These are phyloP conservation scores for Trametes punicea DNA, from an alignment of 768 basidiomycete species.

Conservation along the genomic window DNA sequence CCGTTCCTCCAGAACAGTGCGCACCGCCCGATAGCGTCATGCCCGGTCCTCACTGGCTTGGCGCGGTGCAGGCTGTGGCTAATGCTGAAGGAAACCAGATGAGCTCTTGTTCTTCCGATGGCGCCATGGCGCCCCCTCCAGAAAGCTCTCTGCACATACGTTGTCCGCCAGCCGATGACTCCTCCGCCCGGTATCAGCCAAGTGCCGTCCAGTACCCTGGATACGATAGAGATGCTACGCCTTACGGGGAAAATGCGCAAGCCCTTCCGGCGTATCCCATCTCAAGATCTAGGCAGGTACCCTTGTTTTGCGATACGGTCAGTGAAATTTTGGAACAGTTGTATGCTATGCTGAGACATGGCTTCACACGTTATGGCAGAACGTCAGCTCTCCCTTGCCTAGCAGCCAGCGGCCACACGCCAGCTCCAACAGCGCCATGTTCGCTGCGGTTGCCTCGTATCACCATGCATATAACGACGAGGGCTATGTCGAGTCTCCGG, in stretches of 20 bases:
- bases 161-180: not conserved
- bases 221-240: not conserved
- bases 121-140: not conserved
- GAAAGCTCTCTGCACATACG: not conserved
- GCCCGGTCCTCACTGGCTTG: constrained; percentile 1
- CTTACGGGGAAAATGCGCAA: not conserved
- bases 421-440: not conserved
- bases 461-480: constrained; percentile 3
- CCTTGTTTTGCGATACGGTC: constrained; percentile 10
- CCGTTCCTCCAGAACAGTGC: not conserved
- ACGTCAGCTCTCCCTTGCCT: not conserved
- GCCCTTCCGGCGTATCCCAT: not conserved
- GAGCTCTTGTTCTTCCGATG: not conserved
- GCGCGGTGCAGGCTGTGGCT: not conserved
- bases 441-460: not conserved
- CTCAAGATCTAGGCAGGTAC: not conserved
- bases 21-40: not conserved
- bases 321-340: not conserved
- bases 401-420: not conserved
- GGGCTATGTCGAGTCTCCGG: constrained; percentile 11
- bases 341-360: not conserved
- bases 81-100: not conserved
- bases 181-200: not conserved
- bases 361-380: not conserved
- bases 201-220: constrained; percentile 2